Conservation (phyloP, 805 yeast genomes). For the Myxozyma kluyveri region DNA sequence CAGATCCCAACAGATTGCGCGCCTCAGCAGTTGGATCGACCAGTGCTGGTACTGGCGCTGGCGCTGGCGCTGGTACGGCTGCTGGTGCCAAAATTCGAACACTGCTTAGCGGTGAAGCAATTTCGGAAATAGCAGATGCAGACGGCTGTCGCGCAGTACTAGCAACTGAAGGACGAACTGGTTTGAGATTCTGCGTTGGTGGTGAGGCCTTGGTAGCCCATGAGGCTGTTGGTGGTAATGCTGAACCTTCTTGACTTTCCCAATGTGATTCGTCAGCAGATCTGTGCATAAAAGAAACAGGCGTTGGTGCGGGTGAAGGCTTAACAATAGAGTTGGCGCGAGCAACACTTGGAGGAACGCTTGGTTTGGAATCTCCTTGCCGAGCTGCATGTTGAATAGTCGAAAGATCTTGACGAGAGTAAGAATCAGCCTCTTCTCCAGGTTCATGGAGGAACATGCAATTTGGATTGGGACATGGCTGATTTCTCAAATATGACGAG, state of each 20-base stretch:
- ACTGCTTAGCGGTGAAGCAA: background rate
- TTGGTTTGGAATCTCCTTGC: conserved; percentile 34
- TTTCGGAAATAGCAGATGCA: background rate
- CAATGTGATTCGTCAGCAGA: conserved; percentile 46
- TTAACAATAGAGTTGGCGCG: background rate
- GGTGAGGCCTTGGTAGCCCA: conserved; percentile 21
- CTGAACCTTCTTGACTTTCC: conserved; percentile 59
- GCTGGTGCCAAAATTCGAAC: background rate
- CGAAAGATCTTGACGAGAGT: conserved; percentile 81
- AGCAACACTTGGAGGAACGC: conserved; percentile 21
- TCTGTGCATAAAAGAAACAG: conserved; percentile 15
- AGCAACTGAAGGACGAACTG: conserved; percentile 62
- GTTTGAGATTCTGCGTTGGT: conserved; percentile 42
- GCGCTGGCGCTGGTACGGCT: background rate
- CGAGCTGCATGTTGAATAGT: conserved; percentile 54
- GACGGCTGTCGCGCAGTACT: conserved; percentile 30
- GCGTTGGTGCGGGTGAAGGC: conserved; percentile 4
- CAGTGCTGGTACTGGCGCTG: background rate
- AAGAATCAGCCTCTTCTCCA: conserved; percentile 98
- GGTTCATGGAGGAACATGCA: conserved; percentile 99
- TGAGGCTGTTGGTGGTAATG: conserved; percentile 39
- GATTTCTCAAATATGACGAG: conserved; percentile 91
- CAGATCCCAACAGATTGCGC: conserved; percentile 33
- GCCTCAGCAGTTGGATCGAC: background rate
- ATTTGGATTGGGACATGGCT: conserved; percentile 95